These are phyloP conservation scores for Huntiella decipiens DNA, from an alignment of 2,329 filamentous ascomycete genomes.

Conservation along the genomic window DNA sequence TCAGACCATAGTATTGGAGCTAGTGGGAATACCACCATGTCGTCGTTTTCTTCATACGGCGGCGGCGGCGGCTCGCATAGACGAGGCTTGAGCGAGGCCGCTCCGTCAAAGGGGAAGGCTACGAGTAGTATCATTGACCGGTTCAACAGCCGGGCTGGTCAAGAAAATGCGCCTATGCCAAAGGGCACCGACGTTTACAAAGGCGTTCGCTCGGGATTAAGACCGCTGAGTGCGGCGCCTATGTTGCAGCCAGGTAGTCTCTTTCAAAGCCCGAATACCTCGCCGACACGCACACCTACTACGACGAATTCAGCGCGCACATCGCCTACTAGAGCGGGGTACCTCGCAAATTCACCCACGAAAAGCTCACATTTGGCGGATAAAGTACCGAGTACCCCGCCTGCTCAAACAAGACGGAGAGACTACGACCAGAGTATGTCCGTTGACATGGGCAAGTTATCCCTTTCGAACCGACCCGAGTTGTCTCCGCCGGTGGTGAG, in stretches of 20 bases:
- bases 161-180: constrained; percentile 42
- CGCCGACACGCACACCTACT: constrained; percentile 9
- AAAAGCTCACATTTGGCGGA: too few species aligned
- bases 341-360: constrained; percentile 4
- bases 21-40: constrained; percentile 45
- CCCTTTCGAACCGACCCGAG: constrained; percentile 26
- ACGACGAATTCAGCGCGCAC: constrained; percentile 7
- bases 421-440: constrained; percentile 42
- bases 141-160: constrained; percentile 14
- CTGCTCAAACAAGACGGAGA: constrained; percentile 13
- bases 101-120: constrained; percentile 23
- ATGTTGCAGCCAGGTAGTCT: constrained; percentile 16
- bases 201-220: constrained; percentile 55
- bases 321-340: constrained; percentile 6
- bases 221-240: constrained; percentile 52
- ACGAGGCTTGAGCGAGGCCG: constrained; percentile 57
- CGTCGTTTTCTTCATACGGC: constrained; percentile 26
- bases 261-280: constrained; percentile 5
- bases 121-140: constrained; percentile 6
- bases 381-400: constrained; percentile 5
- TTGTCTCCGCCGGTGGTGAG: constrained; percentile 23
- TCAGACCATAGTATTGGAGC: constrained; percentile 38
- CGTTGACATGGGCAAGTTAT: constrained; percentile 39
- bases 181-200: constrained; percentile 3
- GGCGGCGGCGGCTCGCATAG: constrained; percentile 44